Base-by-base conservation (phyloP, 2,329 filamentous ascomycete species). In the Torrubiella hemipterigena region DNA sequence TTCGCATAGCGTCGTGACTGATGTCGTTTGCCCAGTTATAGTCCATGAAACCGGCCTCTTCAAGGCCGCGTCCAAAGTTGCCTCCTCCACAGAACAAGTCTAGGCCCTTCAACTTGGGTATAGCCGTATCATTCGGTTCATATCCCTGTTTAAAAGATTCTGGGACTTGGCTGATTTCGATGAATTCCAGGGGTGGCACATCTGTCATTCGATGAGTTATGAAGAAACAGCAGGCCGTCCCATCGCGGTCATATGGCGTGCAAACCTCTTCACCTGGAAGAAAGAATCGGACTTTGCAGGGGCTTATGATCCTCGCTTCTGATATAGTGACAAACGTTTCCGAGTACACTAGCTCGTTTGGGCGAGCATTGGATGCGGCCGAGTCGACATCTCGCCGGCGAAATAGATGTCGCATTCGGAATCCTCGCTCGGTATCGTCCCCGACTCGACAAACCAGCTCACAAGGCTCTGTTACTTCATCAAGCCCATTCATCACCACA, bases 71-170 rank as follows among this genome's bases (percentile, higher is more conserved):
- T 5, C 82, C 83, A 31, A 91, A 74, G 31, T 78, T 85, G 0
- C 84, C 83, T 13, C 79, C 77, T 1, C 84, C 84, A 41, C 78
- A 84, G 44, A 84, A 93, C 0, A 91, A 56, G 39, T 85, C 81
- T 4, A 89, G 54, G 0, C 77, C 79, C 5, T 57, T 59, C 7
- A 82, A 58, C 35, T 61, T 62, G 13, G 46, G 36, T 34, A 48
- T 5, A 24, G 30, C 35, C 5, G 36, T 19, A 2, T 37, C 40
- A 0, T 33, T 29, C 0, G 71, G 67, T 38, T 77, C 56, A 25
- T 71, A 70, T 0, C 74, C 75, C 50, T 81, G 67, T 0, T 55
- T 60, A 3, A 79, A 39, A 5, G 43, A 45, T 5, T 32, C 21
- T 1, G 57, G 61, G 15, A 50, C 46, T 1, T 47, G 20, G n/a